Conservation (phyloP, 129 eudicot species). For the Tagetes erecta region DNA sequence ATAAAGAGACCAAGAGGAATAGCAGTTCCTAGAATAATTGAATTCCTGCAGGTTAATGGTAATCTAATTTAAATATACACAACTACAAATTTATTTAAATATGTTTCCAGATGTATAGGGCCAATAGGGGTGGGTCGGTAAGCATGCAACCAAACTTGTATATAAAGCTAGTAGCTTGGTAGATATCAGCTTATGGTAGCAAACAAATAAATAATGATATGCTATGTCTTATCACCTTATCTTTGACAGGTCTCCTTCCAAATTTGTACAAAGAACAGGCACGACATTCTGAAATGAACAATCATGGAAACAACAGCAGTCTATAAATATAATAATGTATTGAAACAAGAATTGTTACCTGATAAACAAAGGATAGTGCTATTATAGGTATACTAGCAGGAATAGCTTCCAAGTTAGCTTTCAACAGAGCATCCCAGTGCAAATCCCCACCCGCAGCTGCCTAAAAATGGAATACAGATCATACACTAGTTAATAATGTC, state of each 20-base stretch:
- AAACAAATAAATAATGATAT: not conserved
- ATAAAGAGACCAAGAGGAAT: conserved; percentile 87
- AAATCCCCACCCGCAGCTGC: conserved; percentile 87
- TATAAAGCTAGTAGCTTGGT: not conserved
- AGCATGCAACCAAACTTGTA: not conserved
- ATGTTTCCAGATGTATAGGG: not conserved
- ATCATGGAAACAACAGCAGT: conserved; percentile 21
- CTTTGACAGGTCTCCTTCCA: conserved; percentile 79
- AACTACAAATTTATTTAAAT: not conserved
- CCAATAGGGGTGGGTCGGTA: not conserved
- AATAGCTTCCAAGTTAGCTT: conserved; percentile 77
- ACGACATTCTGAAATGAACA: conserved; percentile 78
- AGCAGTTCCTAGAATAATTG: conserved; percentile 84
- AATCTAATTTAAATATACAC: not conserved
- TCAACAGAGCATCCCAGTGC: conserved; percentile 92
- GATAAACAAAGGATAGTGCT: conserved; percentile 95
- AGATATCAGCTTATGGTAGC: conserved; percentile 9
- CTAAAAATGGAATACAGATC: conserved; percentile 36
- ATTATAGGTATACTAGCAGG: conserved; percentile 87
- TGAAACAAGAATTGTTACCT: conserved; percentile 44
- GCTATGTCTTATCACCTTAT: conserved; percentile 60
- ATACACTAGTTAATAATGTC: not conserved
- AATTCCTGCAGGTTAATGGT: conserved; percentile 57
- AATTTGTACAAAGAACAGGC: conserved; percentile 91
- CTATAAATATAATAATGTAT: not conserved